A percentile compares a stretch with the other conserved stretches of the same genome.
Conservation (phyloP, 78 protist species). For the Dictyostelium firmibasis region DNA sequence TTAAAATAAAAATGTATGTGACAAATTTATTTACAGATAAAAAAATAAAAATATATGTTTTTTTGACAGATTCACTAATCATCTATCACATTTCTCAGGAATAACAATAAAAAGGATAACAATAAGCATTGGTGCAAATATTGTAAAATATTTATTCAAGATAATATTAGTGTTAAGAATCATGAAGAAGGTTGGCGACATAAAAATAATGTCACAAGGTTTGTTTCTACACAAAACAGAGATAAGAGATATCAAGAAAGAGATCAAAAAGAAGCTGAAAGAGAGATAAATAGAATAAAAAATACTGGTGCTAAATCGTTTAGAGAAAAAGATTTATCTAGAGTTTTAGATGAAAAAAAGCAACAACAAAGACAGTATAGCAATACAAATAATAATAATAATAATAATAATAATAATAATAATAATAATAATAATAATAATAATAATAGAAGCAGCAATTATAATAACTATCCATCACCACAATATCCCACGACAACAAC, state of each 20-base stretch:
- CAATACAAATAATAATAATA: no score
- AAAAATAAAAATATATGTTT: no score
- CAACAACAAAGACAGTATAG: background rate
- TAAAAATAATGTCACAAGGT: background rate
- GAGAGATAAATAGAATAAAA: constrained; percentile 14
- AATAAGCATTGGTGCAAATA: constrained; percentile 55
- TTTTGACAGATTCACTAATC: no score
- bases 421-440: no score
- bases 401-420: no score
- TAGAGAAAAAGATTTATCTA: constrained; percentile 17
- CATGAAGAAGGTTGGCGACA: constrained; percentile 65
- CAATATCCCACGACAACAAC: background rate
- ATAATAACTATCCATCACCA: background rate
- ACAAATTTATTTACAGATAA: no score
- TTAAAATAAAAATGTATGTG: no score
- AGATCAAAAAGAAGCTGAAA: background rate
- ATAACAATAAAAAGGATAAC: background rate
- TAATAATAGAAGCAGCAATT: no score
- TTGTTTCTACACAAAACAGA: constrained; percentile 2
- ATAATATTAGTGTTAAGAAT: constrained; percentile 47
- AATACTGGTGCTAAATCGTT: constrained; percentile 10
- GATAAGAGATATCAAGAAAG: constrained; percentile 12
- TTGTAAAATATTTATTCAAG: constrained; percentile 46
- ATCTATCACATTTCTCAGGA: background rate
- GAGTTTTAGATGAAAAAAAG: background rate